Evolutionary conservation across 441 rosid species (phyloP), one percentile per base, ranked within the genome.

Genomic region (Syzygium malaccense): DNA sequence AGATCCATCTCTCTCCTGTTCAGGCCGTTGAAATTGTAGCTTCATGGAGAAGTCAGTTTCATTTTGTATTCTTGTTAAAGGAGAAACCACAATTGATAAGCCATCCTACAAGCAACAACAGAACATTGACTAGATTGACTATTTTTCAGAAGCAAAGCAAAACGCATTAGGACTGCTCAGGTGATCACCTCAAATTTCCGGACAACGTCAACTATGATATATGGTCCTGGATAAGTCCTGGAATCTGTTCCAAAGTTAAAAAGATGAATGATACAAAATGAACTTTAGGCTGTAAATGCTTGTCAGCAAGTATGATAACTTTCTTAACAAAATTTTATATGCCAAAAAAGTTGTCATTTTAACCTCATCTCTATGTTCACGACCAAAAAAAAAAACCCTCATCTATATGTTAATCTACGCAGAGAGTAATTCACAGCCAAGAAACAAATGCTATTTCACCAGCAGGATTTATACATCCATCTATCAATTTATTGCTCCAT

Each of bases 161-260:
- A 86, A 75, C 49, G 48, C 49, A 78, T 66, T 37, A 64, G 20
- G 58, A 88, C 89, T 86, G 88, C 53, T 41, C 88, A 57, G 23
- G 86, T 89, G 79, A 78, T 58, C 92, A 98, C 99, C 99, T 95
- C 96, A 86, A 93, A 88, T 90, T 91, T 94, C 87, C 96, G 95
- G 89, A 94, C 93, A 89, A 95, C 89, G 90, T 96, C 98, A 89
- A 96, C 93, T 80, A 98, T 95, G 91, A 98, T 78, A 92, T 96
- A 94, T 28, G 99, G 99, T 87, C 99, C 99, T 66, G 99, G 99
- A 89, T 93, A 93, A 91, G 95, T 94, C 93, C 92, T 95, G 88
- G 99, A 95, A 93, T 94, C 99, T 98, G 95, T 88, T 91, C 68
- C 89, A 91, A 71, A 49, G 49, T 71, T 71, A 88, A 89, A 58